Conservation (phyloP, 176 grass and related monocot genomes). For the Canna indica region DNA sequence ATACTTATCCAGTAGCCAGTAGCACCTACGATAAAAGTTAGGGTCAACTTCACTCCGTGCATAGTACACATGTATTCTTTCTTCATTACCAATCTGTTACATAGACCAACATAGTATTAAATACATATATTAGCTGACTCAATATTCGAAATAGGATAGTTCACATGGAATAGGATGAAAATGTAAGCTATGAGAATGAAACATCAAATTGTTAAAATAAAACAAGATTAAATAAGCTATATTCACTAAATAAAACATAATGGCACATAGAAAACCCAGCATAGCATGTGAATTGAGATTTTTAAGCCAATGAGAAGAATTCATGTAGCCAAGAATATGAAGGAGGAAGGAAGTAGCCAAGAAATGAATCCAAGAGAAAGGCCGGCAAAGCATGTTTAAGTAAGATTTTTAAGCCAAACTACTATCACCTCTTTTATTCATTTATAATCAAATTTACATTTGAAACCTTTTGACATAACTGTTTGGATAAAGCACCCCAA, state of each 20-base stretch:
- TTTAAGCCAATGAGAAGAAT: background rate
- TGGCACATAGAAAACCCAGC: background rate
- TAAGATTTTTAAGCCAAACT: too few species aligned
- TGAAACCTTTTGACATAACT: too few species aligned
- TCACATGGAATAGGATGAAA: background rate
- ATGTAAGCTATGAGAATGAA: background rate
- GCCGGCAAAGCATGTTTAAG: background rate
- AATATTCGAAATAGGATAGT: background rate
- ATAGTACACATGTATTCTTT: slow-evolving; percentile 97
- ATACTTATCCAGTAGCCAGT: slow-evolving; percentile 98
- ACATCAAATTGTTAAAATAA: background rate
- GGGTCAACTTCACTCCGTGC: slow-evolving; percentile 92
- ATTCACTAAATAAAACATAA: background rate
- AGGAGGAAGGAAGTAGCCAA: too few species aligned
- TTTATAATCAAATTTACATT: too few species aligned
- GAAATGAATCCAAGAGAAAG: too few species aligned
- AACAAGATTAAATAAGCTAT: background rate
- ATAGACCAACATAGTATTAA: background rate
- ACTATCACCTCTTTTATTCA: too few species aligned
- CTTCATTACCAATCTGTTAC: slow-evolving; percentile 77
- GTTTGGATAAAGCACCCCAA: too few species aligned
- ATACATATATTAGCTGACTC: background rate
- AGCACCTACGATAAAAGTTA: slow-evolving; percentile 84
- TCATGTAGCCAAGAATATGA: background rate
- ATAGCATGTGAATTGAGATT: background rate